Base-by-base conservation (phyloP, 148 eudicot genomes). In the Fagopyrum homotropicum region DNA sequence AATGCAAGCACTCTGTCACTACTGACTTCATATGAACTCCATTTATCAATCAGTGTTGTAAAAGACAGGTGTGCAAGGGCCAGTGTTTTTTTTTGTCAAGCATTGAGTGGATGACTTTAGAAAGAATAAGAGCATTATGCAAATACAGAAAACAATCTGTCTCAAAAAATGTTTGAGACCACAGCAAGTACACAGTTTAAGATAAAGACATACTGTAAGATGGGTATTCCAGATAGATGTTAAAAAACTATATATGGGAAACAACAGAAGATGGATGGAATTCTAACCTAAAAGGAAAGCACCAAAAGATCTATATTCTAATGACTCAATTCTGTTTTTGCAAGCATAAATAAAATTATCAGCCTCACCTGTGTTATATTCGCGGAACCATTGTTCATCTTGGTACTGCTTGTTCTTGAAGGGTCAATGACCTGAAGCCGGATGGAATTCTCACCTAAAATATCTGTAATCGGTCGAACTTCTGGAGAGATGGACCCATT, bases 401-500 rank as follows among this genome's bases (percentile, higher is more conserved):
- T 90, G 75, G 80, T 79, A 80, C 86, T 84, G 81, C 77, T 82
- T 75, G 85, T 78, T 84, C 84, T 92, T 47, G 99, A 97, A 84
- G 99, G 98, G 83, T 92, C 97, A 80, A 88, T 81, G 73, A 92
- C 85, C 54, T 91, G 84, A 71, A 92, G 96, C 49, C 93, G 91
- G 55, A 83, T 73, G 70, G 87, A 89, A 82, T 80, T 90, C 6
- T 90, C 99, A 54, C 97, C 96, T 54, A 95, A 76, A 73, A 95
- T 92, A 55, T 95, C 99, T 83, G 89, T 87, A 74, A 95, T 88
- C 64, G 97, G 94, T 2, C 91, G 88, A 71, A 90, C 89, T 6
- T 79, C 26, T 44, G 98, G 97, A 7, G 89, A 88, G 57, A 88
- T 90, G 64, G 98, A 80, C 7, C 81, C 52, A 74, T 79, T 83